These are phyloP conservation scores for Cinnamomum micranthum DNA, from an alignment of 164 flowering plant species.

Conservation along the genomic window DNA sequence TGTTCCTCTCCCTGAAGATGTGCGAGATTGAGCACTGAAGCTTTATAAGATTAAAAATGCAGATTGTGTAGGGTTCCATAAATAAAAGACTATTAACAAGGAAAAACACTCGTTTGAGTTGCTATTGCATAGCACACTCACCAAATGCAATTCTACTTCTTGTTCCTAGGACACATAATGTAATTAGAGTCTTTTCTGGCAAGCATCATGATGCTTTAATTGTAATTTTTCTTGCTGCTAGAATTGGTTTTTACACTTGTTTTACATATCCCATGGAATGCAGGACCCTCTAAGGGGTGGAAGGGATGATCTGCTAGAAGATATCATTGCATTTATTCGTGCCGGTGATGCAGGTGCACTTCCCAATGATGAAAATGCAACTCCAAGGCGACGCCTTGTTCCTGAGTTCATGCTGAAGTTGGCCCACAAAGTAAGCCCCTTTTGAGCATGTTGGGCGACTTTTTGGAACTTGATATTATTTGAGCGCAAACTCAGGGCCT, in stretches of 20 bases:
- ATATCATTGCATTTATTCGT: constrained; percentile 55
- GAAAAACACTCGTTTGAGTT: no score
- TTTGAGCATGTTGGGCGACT: constrained; percentile 25
- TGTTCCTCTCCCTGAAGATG: no score
- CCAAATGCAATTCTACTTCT: no score
- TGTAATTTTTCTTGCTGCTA: neutral
- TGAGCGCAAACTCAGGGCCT: neutral
- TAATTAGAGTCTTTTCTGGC: no score
- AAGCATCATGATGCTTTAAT: no score
- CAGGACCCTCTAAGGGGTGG: constrained; percentile 99
- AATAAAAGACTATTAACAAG: no score
- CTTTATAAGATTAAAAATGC: no score
- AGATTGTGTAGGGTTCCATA: no score
- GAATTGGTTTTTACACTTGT: neutral
- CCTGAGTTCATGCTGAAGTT: constrained; percentile 70
- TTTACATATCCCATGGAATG: neutral
- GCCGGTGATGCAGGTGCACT: constrained; percentile 51
- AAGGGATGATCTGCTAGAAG: constrained; percentile 62
- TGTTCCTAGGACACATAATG: no score
- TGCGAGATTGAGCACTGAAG: no score
- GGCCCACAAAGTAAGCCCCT: constrained; percentile 78
- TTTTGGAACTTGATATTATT: neutral
- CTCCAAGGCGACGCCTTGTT: constrained; percentile 66
- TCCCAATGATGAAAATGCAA: constrained; percentile 48
- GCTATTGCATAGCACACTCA: no score